These are phyloP conservation scores for Agrocybe pediades DNA, from an alignment of 768 basidiomycete species.

Conservation along the genomic window DNA sequence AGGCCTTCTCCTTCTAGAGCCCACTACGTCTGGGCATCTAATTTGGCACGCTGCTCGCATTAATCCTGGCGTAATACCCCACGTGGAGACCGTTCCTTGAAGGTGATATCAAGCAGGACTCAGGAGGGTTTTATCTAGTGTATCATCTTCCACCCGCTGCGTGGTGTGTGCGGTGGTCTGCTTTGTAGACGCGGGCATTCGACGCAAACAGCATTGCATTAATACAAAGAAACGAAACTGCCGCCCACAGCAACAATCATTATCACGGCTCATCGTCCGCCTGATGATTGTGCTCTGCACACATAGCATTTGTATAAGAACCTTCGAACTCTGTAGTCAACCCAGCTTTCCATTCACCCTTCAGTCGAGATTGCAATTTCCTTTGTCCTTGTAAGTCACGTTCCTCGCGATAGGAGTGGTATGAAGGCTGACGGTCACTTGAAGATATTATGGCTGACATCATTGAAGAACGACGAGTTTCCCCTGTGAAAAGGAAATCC, in stretches of 20 bases:
- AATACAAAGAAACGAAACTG: background rate
- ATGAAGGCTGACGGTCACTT: background rate
- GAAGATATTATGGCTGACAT: conserved; percentile 8
- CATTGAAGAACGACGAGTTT: background rate
- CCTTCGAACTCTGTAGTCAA: background rate
- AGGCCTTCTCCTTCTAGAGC: background rate
- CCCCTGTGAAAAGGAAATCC: conserved; percentile 1
- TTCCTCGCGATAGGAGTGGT: background rate
- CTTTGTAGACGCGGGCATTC: background rate
- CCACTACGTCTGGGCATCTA: background rate
- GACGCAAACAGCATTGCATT: background rate
- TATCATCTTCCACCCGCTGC: background rate
- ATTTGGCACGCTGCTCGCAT: background rate
- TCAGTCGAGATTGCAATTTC: background rate
- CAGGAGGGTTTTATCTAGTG: background rate
- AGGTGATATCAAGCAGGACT: background rate
- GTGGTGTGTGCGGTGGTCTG: background rate
- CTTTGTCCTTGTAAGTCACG: background rate
- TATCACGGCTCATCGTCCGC: background rate
- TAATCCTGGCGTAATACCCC: background rate
- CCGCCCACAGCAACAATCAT: background rate
- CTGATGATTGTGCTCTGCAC: background rate
- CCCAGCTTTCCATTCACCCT: background rate
- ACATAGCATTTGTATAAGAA: background rate
- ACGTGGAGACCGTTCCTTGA: background rate